A percentile compares a stretch with the other conserved stretches of the same genome.
Evolutionary conservation across 2,329 filamentous ascomycete species (phyloP).

Genomic region (Cladosporium halotolerans): DNA sequence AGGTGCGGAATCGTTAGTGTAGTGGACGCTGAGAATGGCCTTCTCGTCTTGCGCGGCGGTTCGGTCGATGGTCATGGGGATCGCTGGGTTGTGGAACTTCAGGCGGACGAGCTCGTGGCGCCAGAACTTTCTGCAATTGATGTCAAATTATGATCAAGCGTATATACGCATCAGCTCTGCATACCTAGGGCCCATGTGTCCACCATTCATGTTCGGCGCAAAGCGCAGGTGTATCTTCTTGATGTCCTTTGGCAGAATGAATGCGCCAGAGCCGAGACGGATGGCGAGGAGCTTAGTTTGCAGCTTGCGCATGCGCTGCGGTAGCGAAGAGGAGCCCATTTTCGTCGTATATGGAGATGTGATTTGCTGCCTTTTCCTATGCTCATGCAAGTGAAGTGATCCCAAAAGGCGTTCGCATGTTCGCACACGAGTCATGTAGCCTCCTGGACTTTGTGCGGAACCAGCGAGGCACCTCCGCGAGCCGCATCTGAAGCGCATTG

Average conservation of each 20-base stretch:
- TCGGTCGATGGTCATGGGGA: slow-evolving; percentile 77
- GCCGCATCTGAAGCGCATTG: slow-evolving; percentile 7
- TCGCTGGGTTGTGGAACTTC: slow-evolving; percentile 86
- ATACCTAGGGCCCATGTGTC: slow-evolving; percentile 69
- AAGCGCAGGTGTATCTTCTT: slow-evolving; percentile 71
- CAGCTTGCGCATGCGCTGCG: slow-evolving; percentile 68
- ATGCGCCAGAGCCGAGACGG: slow-evolving; percentile 75
- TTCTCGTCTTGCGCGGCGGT: slow-evolving; percentile 50
- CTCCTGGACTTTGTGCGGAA: slow-evolving; percentile 6
- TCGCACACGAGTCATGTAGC: slow-evolving; percentile 3
- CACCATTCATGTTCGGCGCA: slow-evolving; percentile 53
- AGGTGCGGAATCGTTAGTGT: slow-evolving; percentile 33
- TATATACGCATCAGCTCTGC: not conserved
- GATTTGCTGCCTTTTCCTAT: slow-evolving; percentile 3
- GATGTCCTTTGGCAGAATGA: slow-evolving; percentile 69
- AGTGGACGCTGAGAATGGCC: slow-evolving; percentile 61
- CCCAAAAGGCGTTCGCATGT: slow-evolving; percentile 5
- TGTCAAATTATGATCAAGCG: slow-evolving; percentile 20
- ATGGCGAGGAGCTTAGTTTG: slow-evolving; percentile 67
- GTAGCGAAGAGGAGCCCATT: slow-evolving; percentile 4
- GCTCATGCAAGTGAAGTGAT: not conserved
- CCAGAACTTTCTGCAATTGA: slow-evolving; percentile 72
- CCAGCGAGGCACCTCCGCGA: not conserved
- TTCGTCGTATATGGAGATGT: slow-evolving; percentile 44
- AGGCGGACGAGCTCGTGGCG: slow-evolving; percentile 71